Conservation (phyloP, 768 basidiomycete genomes). For the Pulveroboletus sp. region DNA sequence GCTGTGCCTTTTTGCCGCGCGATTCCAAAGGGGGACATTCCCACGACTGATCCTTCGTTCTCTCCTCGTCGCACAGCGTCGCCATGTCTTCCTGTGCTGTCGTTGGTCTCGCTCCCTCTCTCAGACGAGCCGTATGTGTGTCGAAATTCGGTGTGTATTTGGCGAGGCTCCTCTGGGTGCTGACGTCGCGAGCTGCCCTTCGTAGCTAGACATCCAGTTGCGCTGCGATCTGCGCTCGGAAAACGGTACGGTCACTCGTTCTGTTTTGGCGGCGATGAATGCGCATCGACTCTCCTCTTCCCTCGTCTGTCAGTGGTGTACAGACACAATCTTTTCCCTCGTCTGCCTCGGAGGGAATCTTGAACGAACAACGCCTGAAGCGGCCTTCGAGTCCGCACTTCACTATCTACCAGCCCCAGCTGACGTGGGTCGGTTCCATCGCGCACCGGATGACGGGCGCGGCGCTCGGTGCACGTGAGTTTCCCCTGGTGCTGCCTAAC, state of each 20-base stretch:
- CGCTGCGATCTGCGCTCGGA: slow-evolving; percentile 25
- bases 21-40: slow-evolving; percentile 15
- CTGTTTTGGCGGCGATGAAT: background rate
- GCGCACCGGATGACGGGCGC: slow-evolving; percentile 83
- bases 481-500: background rate
- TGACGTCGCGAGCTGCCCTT: background rate
- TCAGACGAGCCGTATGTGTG: slow-evolving; percentile 47
- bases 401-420: slow-evolving; percentile 93
- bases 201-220: slow-evolving; percentile 41
- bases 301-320: slow-evolving; percentile 37
- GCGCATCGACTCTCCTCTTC: background rate
- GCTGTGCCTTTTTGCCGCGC: background rate
- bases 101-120: slow-evolving; percentile 53
- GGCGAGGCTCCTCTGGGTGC: background rate
- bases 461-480: slow-evolving; percentile 55
- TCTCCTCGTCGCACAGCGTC: background rate
- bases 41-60: slow-evolving; percentile 12
- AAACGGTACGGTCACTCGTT: slow-evolving; percentile 35
- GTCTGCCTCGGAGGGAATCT: slow-evolving; percentile 52
- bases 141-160: slow-evolving; percentile 26
- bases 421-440: slow-evolving; percentile 88
- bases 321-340: slow-evolving; percentile 65
- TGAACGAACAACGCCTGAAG: slow-evolving; percentile 82
- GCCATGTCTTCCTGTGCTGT: slow-evolving; percentile 46
- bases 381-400: slow-evolving; percentile 95